phyloP scores from a whole-genome alignment of 164 flowering plant species.

The Vitis labrusca region DNA sequence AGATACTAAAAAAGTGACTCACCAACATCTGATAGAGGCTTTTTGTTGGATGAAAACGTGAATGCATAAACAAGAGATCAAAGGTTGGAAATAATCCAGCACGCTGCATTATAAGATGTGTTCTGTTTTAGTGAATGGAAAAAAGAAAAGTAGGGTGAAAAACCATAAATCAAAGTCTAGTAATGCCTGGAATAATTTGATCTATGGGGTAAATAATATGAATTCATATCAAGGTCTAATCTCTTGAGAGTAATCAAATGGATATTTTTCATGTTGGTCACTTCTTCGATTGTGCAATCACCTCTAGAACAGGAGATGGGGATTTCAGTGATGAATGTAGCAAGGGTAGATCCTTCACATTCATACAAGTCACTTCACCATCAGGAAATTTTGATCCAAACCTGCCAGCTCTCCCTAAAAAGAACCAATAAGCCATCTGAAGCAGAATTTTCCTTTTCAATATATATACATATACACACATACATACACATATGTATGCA shows the following conservation, averaged over 20 bases:
- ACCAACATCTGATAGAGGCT: slow-evolving; percentile 73
- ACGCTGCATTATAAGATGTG: slow-evolving; percentile 45
- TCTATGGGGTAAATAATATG: not conserved
- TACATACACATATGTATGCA: too few species aligned
- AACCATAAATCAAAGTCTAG: slow-evolving; percentile 2
- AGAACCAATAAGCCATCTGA: slow-evolving; percentile 11
- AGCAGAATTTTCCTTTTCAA: not conserved
- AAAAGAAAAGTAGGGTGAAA: not conserved
- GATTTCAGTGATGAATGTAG: slow-evolving; percentile 75
- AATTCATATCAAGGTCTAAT: too few species aligned
- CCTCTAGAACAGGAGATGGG: slow-evolving; percentile 86
- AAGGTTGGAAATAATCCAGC: slow-evolving; percentile 90
- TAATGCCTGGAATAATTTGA: not conserved
- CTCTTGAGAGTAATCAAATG: not conserved
- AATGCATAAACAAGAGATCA: slow-evolving; percentile 78
- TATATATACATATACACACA: too few species aligned
- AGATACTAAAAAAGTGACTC: slow-evolving; percentile 12
- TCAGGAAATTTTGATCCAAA: slow-evolving; percentile 84
- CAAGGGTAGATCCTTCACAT: slow-evolving; percentile 68
- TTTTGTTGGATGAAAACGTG: slow-evolving; percentile 54
- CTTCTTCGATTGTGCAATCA: slow-evolving; percentile 16
- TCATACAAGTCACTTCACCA: slow-evolving; percentile 91
- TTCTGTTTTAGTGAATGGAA: slow-evolving; percentile 9
- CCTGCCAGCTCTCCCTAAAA: slow-evolving; percentile 95
- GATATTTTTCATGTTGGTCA: not conserved